phyloP scores from a whole-genome alignment of 2,329 filamentous ascomycete genomes.

The Alternaria metachromatica region DNA sequence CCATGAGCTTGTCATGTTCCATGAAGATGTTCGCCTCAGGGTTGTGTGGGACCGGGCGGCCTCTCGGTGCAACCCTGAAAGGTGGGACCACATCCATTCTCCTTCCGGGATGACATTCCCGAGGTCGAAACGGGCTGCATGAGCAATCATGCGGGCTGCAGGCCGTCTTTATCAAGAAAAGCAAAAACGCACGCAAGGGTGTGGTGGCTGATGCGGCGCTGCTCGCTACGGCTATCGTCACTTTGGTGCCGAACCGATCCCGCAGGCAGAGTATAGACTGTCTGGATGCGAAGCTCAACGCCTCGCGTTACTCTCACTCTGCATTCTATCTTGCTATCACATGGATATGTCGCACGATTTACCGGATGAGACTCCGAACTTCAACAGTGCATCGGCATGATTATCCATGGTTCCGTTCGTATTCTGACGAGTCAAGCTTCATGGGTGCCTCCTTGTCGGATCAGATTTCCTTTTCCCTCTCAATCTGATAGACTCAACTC shows the following conservation, averaged over 20 bases:
- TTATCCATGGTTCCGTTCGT: background rate
- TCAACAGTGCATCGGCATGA: background rate
- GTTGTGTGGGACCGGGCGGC: constrained; percentile 6
- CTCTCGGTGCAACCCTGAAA: constrained; percentile 14
- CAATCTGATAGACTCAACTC: background rate
- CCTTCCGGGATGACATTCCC: constrained; percentile 11
- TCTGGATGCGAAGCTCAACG: background rate
- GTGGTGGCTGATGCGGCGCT: constrained; percentile 11
- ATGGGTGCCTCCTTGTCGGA: background rate
- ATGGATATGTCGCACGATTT: background rate
- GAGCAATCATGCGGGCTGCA: constrained; percentile 11
- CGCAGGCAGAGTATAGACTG: background rate
- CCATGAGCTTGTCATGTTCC: background rate
- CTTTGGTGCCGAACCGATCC: constrained; percentile 3
- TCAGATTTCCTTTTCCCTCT: background rate
- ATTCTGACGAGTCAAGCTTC: background rate
- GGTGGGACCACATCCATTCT: constrained; percentile 11
- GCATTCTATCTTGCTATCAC: background rate
- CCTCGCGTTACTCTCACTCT: background rate
- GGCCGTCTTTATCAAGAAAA: constrained; percentile 5
- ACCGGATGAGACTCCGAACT: background rate
- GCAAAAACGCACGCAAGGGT: constrained; percentile 5
- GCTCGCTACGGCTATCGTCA: constrained; percentile 6
- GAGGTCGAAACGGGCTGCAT: constrained; percentile 15
- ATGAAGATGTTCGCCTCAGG: constrained; percentile 11